Evolutionary conservation across 441 rosid genomes (phyloP).

Genomic region (Arabidopsis hybrid): DNA sequence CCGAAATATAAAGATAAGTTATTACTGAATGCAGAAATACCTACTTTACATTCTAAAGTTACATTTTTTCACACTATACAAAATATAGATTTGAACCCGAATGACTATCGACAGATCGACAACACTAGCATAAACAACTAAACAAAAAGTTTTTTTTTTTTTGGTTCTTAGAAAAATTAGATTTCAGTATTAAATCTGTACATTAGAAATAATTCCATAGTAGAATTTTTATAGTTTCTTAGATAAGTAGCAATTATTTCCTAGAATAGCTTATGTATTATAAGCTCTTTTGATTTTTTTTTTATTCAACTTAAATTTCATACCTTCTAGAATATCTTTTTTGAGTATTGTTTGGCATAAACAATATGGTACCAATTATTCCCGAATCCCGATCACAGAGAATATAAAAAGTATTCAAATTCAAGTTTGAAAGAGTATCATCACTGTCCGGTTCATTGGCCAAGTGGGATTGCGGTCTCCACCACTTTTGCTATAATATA

Average conservation of each 20-base stretch:
- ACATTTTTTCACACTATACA: too few relatives aligned
- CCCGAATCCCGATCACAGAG: conserved; percentile 30
- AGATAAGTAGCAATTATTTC: background rate
- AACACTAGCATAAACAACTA: too few relatives aligned
- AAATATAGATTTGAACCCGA: too few relatives aligned
- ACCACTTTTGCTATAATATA: conserved; percentile 36
- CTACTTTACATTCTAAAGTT: background rate
- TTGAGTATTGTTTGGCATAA: conserved; percentile 27
- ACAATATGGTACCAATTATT: conserved; percentile 40
- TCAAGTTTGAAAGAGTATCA: conserved; percentile 24
- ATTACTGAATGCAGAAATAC: background rate
- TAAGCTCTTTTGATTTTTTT: conserved; percentile 12
- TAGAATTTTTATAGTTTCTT: too few relatives aligned
- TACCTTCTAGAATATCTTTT: conserved; percentile 26
- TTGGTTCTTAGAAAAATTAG: background rate
- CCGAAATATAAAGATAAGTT: too few relatives aligned
- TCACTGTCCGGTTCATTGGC: conserved; percentile 31
- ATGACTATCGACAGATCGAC: too few relatives aligned
- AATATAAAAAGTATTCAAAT: conserved; percentile 34
- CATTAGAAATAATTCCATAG: background rate
- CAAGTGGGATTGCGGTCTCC: conserved; percentile 47
- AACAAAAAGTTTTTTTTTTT: background rate
- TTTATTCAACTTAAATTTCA: background rate
- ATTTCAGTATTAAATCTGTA: background rate
- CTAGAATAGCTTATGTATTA: background rate